phyloP scores from a whole-genome alignment of 2,329 filamentous ascomycete species.

The Xylaria sp. region DNA sequence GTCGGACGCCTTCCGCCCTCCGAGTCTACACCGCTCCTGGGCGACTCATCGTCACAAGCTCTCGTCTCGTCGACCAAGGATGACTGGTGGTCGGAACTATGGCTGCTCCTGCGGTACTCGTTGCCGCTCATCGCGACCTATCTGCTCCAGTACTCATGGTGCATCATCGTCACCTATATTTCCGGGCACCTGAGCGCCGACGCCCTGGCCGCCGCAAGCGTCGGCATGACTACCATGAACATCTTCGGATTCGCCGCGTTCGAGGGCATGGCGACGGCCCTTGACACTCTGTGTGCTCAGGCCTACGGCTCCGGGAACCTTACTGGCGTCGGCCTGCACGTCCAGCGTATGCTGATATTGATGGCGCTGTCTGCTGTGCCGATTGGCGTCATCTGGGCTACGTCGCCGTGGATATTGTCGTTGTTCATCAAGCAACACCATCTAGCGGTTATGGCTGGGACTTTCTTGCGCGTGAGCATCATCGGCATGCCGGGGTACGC shows the following conservation, averaged over 20 bases:
- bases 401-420: constrained; percentile 58
- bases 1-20: constrained; percentile 17
- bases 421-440: constrained; percentile 60
- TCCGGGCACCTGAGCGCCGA: constrained; percentile 64
- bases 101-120: constrained; percentile 54
- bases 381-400: constrained; percentile 61
- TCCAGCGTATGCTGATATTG: constrained; percentile 64
- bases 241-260: constrained; percentile 64
- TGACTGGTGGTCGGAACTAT: constrained; percentile 43
- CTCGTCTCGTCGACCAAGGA: constrained; percentile 24
- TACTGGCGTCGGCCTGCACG: constrained; percentile 61
- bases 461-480: constrained; percentile 61
- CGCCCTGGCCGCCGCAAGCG: constrained; percentile 63
- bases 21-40: constrained; percentile 42
- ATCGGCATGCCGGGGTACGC: constrained; percentile 65
- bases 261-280: constrained; percentile 62
- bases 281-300: constrained; percentile 64
- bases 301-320: constrained; percentile 62
- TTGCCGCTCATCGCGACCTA: constrained; percentile 64
- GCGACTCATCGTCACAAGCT: constrained; percentile 29
- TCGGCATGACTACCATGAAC: constrained; percentile 65
- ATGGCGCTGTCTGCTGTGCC: constrained; percentile 61
- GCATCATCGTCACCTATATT: constrained; percentile 62
- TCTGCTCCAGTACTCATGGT: constrained; percentile 65
- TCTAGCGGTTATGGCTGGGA: constrained; percentile 61